Evolutionary conservation across 2,329 filamentous ascomycete species (phyloP), one percentile per base, ranked within the genome.

Genomic region (Aureobasidium leucospermi): DNA sequence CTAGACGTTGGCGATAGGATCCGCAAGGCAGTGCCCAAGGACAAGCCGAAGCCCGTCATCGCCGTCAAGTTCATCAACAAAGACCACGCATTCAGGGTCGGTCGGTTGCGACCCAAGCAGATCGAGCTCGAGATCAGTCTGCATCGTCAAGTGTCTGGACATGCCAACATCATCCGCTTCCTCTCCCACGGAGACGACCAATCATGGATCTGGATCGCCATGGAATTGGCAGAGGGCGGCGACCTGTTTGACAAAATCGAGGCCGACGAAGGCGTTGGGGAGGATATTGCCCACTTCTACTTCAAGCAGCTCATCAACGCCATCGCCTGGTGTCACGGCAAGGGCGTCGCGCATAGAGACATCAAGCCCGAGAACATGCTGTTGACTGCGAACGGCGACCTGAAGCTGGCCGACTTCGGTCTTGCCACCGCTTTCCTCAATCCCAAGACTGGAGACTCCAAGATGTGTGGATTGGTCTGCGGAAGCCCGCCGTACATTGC

Each of bases 161-260:
- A 99, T 71, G 85, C 87, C 58, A 96, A 99, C 73, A 88, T 99
- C 65, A 96, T 99, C 68, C 87, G 90, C 70, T 96, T 90, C 81
- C 91, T 95, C 67, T 86, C 88, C 43, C 88, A 87, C 1, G 93
- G 91, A 58, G 90, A 96, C 72, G 92, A 99, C 71, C 69, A 80
- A 0, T 76, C 86, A 16, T 99, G 94, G 93, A 85, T 89, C 66
- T 99, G 94, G 94, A 96, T 99, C 67, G 93, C 92, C 41, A 96
- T 99, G 91, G 94, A 99, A 74, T 87, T 90, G 66, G 94, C 94
- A 47, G 90, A 95, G 67, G 94, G 94, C 43, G 94, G 94, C 10
- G 94, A 99, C 71, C 80, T 99, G 7, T 99, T 99, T 73, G 94
- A 99, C 84, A 99, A 99, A 79, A 97, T 99, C 67, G 95, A 99